Conservation (phyloP, 2,329 filamentous ascomycete species). For the Dactylellina haptotyla region DNA sequence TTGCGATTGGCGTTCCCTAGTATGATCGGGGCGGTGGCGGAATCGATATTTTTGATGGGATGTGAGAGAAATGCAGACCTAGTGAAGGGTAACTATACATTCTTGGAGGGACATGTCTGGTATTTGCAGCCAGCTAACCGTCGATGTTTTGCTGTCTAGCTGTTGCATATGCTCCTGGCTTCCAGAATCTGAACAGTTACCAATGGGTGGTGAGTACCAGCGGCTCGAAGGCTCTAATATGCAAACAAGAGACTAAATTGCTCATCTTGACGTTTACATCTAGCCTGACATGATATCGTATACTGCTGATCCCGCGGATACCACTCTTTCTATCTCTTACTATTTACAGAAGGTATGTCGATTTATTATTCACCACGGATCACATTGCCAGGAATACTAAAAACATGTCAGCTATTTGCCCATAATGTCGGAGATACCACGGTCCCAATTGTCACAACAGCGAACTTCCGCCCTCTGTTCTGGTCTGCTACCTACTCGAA, state of each 20-base stretch:
- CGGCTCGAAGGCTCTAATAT: not conserved
- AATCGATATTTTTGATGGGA: constrained; percentile 73
- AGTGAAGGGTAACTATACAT: constrained; percentile 67
- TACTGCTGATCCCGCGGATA: constrained; percentile 24
- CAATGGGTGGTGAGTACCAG: constrained; percentile 21
- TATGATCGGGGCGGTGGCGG: constrained; percentile 71
- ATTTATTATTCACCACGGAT: not conserved
- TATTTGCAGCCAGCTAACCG: constrained; percentile 1
- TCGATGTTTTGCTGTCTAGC: not conserved
- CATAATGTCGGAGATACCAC: constrained; percentile 5
- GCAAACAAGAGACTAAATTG: not conserved
- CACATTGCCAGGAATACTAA: not conserved
- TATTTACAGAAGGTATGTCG: constrained; percentile 19
- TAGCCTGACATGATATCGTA: constrained; percentile 28
- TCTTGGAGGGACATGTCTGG: constrained; percentile 55
- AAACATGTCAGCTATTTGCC: constrained; percentile 3
- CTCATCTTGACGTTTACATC: not conserved
- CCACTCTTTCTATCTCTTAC: constrained; percentile 22
- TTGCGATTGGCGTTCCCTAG: constrained; percentile 66
- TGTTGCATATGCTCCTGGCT: constrained; percentile 31
- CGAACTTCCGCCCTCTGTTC: constrained; percentile 41
- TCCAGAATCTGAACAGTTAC: constrained; percentile 30
- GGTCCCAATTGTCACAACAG: constrained; percentile 20
- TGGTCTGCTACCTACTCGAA: constrained; percentile 51
- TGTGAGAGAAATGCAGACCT: constrained; percentile 73